Evolutionary conservation across 768 basidiomycete species (phyloP).

Genomic region (Flagelloscypha sp.): DNA sequence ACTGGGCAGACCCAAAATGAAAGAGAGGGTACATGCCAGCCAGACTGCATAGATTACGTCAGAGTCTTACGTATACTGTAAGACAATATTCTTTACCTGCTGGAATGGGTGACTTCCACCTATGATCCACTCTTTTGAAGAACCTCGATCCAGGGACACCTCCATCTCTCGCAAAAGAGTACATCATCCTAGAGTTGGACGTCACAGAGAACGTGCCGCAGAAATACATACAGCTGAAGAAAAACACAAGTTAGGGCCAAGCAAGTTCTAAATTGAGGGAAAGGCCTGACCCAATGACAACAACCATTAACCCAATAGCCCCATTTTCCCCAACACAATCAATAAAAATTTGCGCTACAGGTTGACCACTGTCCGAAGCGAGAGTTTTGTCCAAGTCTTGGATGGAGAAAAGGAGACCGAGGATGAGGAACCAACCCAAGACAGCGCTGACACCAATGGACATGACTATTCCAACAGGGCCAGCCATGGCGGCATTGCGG

Average conservation of each 20-base stretch:
- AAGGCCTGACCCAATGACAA: not conserved
- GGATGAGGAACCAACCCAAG: conserved; percentile 68
- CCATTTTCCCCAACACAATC: conserved; percentile 70
- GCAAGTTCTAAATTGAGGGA: not conserved
- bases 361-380: conserved; percentile 48
- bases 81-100: conserved; percentile 42
- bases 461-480: conserved; percentile 60
- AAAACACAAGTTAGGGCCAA: conserved; percentile 30
- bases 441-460: conserved; percentile 65
- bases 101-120: conserved; percentile 56
- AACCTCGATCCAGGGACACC: conserved; percentile 61
- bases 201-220: conserved; percentile 75
- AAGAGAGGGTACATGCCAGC: conserved; percentile 71
- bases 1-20: conserved; percentile 66
- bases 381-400: conserved; percentile 58
- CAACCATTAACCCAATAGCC: conserved; percentile 66
- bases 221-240: conserved; percentile 68
- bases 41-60: conserved; percentile 42
- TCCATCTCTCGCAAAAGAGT: conserved; percentile 69
- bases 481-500: conserved; percentile 57
- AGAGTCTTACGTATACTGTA: conserved; percentile 1
- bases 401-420: conserved; percentile 69
- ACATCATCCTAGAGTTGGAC: conserved; percentile 79
- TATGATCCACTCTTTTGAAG: conserved; percentile 53
- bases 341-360: conserved; percentile 72